A percentile compares a stretch with the other conserved stretches of the same genome.
Conservation (phyloP, 2,329 filamentous ascomycete genomes). For the Hypoxylon sp. region DNA sequence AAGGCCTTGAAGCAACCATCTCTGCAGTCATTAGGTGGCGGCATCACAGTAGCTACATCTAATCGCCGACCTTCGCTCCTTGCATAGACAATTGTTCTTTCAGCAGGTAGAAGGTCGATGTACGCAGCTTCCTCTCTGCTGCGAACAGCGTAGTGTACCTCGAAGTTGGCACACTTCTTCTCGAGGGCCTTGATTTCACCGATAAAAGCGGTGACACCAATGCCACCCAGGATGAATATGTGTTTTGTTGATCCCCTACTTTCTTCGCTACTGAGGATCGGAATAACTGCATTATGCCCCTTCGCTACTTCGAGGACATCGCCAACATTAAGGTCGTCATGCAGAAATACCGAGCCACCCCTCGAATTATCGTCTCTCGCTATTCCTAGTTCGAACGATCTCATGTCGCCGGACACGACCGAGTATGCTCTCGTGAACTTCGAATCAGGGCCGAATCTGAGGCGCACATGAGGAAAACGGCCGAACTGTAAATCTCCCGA, state of each 20-base stretch:
- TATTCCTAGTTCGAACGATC: slow-evolving; percentile 69
- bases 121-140: slow-evolving; percentile 49
- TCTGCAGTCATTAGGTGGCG: slow-evolving; percentile 37
- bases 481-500: slow-evolving; percentile 52
- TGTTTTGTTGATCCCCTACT: slow-evolving; percentile 38
- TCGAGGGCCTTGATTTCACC: slow-evolving; percentile 43
- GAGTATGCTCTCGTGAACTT: slow-evolving; percentile 68
- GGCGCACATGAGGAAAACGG: slow-evolving; percentile 65
- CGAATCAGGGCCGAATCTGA: slow-evolving; percentile 68
- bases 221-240: slow-evolving; percentile 51
- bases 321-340: slow-evolving; percentile 63
- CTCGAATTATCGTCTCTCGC: slow-evolving; percentile 66
- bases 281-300: slow-evolving; percentile 39
- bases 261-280: slow-evolving; percentile 24
- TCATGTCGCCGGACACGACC: slow-evolving; percentile 64
- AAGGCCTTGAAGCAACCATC: slow-evolving; percentile 43
- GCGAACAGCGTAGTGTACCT: slow-evolving; percentile 51
- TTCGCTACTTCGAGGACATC: slow-evolving; percentile 61
- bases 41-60: slow-evolving; percentile 55
- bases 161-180: slow-evolving; percentile 37
- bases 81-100: slow-evolving; percentile 46
- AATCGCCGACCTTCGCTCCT: slow-evolving; percentile 47
- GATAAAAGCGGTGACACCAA: slow-evolving; percentile 51
- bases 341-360: slow-evolving; percentile 71
- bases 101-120: slow-evolving; percentile 44